Conservation (phyloP, 192 early-diverging fungal species). For the Linnemannia exigua region DNA sequence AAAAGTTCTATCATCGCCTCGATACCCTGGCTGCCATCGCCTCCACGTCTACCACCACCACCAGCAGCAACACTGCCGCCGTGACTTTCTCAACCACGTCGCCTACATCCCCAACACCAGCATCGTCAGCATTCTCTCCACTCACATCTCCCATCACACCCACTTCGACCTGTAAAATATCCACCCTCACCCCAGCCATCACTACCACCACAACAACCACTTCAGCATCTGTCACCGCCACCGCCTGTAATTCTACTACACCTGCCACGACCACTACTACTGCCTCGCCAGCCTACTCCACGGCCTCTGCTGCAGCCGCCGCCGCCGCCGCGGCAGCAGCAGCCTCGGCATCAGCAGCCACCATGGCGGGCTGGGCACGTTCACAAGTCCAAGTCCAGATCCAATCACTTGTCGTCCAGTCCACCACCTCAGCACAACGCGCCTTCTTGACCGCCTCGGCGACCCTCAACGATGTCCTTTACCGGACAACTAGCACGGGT, state of each 20-base stretch:
- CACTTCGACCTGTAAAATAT: conserved; percentile 10
- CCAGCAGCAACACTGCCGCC: too few relatives aligned
- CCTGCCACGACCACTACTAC: background rate
- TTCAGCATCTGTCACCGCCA: background rate
- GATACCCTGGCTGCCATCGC: background rate
- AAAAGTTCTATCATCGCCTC: background rate
- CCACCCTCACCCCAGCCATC: background rate
- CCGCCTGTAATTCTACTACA: background rate
- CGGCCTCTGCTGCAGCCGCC: background rate
- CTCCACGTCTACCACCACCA: background rate
- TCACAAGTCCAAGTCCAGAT: conserved; percentile 46
- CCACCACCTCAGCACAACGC: conserved; percentile 34
- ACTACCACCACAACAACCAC: background rate
- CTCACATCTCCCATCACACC: conserved; percentile 7
- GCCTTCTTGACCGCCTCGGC: conserved; percentile 34
- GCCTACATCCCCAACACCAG: background rate
- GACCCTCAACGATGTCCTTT: conserved; percentile 45
- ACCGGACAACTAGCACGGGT: too few relatives aligned
- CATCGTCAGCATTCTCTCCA: conserved; percentile 20
- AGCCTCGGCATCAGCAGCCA: background rate
- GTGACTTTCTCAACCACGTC: background rate
- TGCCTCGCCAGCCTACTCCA: background rate
- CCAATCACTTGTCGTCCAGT: conserved; percentile 36
- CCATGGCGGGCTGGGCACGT: conserved; percentile 27
- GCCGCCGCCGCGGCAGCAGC: background rate